Evolutionary conservation across 106 monocot genomes (phyloP).

Genomic region (Dioscorea zingiberensis): DNA sequence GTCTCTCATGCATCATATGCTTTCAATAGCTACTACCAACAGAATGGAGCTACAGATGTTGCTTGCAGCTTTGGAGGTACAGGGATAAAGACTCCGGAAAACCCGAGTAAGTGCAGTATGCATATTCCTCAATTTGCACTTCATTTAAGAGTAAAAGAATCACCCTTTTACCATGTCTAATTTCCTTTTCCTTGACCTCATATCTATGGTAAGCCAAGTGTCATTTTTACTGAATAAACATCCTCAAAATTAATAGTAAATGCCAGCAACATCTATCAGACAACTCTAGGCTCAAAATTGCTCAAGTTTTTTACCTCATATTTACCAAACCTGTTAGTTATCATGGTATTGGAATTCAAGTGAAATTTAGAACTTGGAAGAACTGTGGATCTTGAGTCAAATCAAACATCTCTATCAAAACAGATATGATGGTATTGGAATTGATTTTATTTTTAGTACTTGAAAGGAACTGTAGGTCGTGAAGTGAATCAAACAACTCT

Average conservation of each 20-base stretch:
- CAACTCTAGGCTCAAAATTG: too few relatives aligned
- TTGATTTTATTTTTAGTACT: too few relatives aligned
- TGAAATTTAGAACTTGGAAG: too few relatives aligned
- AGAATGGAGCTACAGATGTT: conserved; percentile 81
- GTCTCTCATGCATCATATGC: conserved; percentile 84
- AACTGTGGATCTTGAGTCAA: too few relatives aligned
- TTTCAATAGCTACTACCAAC: conserved; percentile 84
- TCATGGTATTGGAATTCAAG: too few relatives aligned
- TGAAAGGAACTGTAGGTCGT: too few relatives aligned
- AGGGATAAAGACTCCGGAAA: conserved; percentile 67
- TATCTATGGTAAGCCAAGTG: background rate
- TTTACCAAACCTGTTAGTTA: too few relatives aligned
- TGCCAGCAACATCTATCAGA: background rate
- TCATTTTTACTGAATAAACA: background rate
- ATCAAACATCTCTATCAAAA: too few relatives aligned
- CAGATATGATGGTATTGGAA: too few relatives aligned
- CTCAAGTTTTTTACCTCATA: too few relatives aligned
- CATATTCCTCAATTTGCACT: background rate
- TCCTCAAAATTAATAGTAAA: background rate
- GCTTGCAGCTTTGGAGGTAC: conserved; percentile 85
- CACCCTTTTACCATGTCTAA: background rate
- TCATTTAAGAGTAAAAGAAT: too few relatives aligned
- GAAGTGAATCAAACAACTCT: too few relatives aligned
- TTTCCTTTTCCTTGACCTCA: background rate
- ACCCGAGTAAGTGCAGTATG: conserved; percentile 69